Conservation (phyloP, 805 yeast genomes). For the Candida krabiensis region DNA sequence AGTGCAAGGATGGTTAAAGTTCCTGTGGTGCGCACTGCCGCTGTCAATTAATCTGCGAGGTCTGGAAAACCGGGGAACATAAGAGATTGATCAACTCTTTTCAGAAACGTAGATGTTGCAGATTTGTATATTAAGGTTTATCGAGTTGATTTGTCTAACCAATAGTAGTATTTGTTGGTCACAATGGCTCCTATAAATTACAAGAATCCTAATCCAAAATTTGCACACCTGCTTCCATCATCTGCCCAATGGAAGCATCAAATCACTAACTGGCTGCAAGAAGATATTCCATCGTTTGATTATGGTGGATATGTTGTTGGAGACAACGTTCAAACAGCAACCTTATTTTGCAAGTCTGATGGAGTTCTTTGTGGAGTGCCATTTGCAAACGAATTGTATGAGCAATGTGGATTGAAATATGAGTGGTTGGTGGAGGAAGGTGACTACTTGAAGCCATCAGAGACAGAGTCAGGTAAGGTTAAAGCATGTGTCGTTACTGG, state of each 20-base stretch:
- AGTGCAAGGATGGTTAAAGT: too few species aligned
- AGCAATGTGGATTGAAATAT: conserved; percentile 68
- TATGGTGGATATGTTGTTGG: conserved; percentile 97
- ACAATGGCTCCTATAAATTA: conserved; percentile 10
- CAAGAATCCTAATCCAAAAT: conserved; percentile 34
- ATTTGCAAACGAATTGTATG: conserved; percentile 81
- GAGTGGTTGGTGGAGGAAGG: conserved; percentile 83
- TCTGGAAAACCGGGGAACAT: too few species aligned
- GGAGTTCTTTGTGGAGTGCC: conserved; percentile 87
- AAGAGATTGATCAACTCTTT: too few species aligned
- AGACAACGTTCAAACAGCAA: conserved; percentile 63
- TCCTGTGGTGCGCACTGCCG: too few species aligned
- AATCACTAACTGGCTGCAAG: conserved; percentile 72
- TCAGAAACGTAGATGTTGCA: too few species aligned
- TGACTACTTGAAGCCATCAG: conserved; percentile 44
- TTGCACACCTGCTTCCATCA: conserved; percentile 62
- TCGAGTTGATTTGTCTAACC: too few species aligned
- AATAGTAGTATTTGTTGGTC: not conserved
- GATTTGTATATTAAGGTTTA: too few species aligned
- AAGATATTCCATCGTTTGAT: conserved; percentile 92
- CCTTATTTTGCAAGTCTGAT: conserved; percentile 74
- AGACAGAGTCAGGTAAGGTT: conserved; percentile 47
- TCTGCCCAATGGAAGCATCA: conserved; percentile 82
- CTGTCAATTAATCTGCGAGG: too few species aligned
- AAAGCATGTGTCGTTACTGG: conserved; percentile 80